Evolutionary conservation across 495 filamentous ascomycete species (phyloP), one percentile per base, ranked within the genome.

Genomic region (Penicillium canariense): DNA sequence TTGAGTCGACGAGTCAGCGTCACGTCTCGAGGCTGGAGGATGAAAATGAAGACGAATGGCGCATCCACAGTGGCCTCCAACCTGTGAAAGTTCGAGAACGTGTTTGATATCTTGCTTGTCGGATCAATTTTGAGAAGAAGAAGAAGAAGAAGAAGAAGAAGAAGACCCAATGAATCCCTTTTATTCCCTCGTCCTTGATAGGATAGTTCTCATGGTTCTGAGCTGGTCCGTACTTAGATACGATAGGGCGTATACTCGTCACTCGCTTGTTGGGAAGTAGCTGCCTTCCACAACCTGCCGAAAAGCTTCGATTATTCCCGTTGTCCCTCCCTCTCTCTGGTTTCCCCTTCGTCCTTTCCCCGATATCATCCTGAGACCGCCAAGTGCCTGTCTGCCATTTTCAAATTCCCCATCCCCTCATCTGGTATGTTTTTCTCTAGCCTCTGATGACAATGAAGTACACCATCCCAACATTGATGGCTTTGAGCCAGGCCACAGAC

Each of bases 381-480:
- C 8, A 7, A 30, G n/a, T 22, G 14, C 27, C 11, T 31, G n/a
- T 31, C 15, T 27, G 8, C 11, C 11, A 35, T 27, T 38, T 31
- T 36, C 18, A 23, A 45, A 9, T 30, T 18, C 20, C 35, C 38
- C 26, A 10, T 44, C 43, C 15, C 39, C 26, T 32, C 20, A 4
- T 45, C 18, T 53, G 42, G 48, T 62, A 50, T 46, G 40, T 45
- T 34, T 46, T 32, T 26, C 38, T 20, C 18, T n/a, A 23, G 14
- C 10, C 42, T 11, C 11, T 22, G 17, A 54, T n/a, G 56, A 70
- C 65, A 50, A 66, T 66, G 60, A 75, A 61, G 61, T 77, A 77
- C 59, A 66, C 62, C 27, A 61, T 73, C 48, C 67, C 61, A 48
- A 69, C 69, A 26, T 65, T 77, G 42, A 50, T 74, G 69, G 70